Evolutionary conservation across 345 rosid species (phyloP), one percentile per base, ranked within the genome.

Genomic region (Sisymbrium irio): DNA sequence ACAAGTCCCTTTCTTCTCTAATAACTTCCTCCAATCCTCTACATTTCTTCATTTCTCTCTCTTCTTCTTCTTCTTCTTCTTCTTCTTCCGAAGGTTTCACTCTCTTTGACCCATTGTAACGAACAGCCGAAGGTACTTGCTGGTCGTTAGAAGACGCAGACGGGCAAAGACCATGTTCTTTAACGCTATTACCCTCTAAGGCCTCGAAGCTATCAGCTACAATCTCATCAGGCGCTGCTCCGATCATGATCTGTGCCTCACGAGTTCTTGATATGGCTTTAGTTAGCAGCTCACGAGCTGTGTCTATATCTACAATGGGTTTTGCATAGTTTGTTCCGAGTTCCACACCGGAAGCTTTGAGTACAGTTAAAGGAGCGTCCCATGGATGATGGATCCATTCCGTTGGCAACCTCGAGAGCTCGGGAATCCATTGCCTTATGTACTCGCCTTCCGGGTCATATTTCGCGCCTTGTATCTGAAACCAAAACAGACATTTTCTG

Each of bases 361-460:
- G 96, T 75, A 91, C 83, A 0, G 69, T 44, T 20, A 36, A 19
- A 22, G 98, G 93, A 13, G 96, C 96, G 18, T 89, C 96, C 97
- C 97, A 89, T 9, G 97, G 96, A 83, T 89, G 94, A 81, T 89
- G 98, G 65, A 91, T 91, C 98, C 98, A 93, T 57, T 85, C 94
- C 1, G 91, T 81, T 5, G 96, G 98, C 81, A 93, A 75, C 73
- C 98, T 87, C 50, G 95, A 88, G 3, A 94, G 85, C 85, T 91
- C 98, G 0, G 98, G 97, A 47, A 94, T 83, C 98, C 98, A 94
- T 30, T 82, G 93, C 73, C 98, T 82, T 37, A 89, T 86, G 57
- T 89, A 91, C 25, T 94, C 96, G 13, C 98, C 97, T 71, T 94
- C 91, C 0, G 96, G 86, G 45, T 94, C 97, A 35, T 65, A 89